Evolutionary conservation across 495 filamentous ascomycete genomes (phyloP).

Genomic region (Penicillium bialowiezense): DNA sequence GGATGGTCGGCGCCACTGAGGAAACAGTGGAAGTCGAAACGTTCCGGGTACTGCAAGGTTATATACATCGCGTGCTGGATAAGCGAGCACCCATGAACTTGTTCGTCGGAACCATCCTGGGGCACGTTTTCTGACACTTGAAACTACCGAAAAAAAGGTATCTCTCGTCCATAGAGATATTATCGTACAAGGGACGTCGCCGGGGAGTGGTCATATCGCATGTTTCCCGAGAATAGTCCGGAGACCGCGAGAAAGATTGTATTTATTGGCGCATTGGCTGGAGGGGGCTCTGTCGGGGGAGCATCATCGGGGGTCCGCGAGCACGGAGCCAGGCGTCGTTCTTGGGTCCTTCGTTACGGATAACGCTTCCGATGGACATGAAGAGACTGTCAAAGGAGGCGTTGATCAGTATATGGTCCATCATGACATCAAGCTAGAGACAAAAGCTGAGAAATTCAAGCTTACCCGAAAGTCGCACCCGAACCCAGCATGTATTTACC

Average conservation of each 20-base stretch:
- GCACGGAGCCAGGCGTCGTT: slow-evolving; percentile 50
- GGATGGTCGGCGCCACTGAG: not conserved
- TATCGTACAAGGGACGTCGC: slow-evolving; percentile 39
- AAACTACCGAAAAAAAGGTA: slow-evolving; percentile 14
- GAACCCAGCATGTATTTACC: slow-evolving; percentile 98
- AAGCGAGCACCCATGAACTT: slow-evolving; percentile 2
- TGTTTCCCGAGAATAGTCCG: slow-evolving; percentile 11
- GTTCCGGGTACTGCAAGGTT: slow-evolving; percentile 9
- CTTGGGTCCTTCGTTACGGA: slow-evolving; percentile 71
- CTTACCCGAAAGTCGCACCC: slow-evolving; percentile 92
- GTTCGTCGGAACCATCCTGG: not conserved
- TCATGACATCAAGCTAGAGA: not conserved
- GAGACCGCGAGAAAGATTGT: slow-evolving; percentile 1
- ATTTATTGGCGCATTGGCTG: slow-evolving; percentile 36
- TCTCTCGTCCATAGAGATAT: slow-evolving; percentile 13
- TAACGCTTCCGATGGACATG: slow-evolving; percentile 97
- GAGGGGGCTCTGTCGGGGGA: slow-evolving; percentile 40
- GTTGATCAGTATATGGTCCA: not conserved
- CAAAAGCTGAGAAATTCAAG: not conserved
- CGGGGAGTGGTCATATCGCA: slow-evolving; percentile 26
- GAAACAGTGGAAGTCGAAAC: not conserved
- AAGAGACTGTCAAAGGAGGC: slow-evolving; percentile 68
- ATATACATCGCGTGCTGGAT: slow-evolving; percentile 7
- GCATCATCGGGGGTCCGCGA: slow-evolving; percentile 46
- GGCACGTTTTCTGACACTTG: not conserved